Conservation (phyloP, 2,329 filamentous ascomycete genomes). For the Beauveria brongniartii region DNA sequence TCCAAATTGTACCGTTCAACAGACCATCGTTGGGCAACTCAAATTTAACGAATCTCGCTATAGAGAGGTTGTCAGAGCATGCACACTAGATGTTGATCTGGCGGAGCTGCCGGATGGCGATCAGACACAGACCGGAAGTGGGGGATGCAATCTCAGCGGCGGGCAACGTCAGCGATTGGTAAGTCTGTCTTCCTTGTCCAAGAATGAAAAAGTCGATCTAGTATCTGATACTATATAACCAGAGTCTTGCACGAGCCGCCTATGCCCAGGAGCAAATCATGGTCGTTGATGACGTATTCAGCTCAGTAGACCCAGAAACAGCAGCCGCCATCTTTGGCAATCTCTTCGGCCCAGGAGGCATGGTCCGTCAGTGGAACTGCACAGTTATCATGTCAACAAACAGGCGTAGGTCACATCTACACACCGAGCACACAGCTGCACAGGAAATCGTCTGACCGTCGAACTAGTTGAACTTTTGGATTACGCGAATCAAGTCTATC, state of each 20-base stretch:
- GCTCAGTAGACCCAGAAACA: neutral
- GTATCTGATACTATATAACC: neutral
- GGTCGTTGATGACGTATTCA: conserved; percentile 1
- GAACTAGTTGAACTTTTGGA: neutral
- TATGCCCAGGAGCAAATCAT: neutral
- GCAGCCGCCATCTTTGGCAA: neutral
- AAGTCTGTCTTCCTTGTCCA: neutral
- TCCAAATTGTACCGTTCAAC: too few species aligned
- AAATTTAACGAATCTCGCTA: neutral
- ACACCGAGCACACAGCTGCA: neutral
- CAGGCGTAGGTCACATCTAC: neutral
- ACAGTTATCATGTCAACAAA: conserved; percentile 3
- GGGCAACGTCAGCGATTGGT: conserved; percentile 2
- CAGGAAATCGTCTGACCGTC: neutral
- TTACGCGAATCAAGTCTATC: neutral
- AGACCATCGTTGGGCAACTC: neutral
- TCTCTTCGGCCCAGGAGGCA: neutral
- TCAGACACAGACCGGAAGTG: neutral
- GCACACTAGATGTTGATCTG: neutral
- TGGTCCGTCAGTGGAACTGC: neutral
- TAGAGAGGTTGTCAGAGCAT: neutral
- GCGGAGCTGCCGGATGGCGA: neutral
- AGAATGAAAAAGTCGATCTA: neutral
- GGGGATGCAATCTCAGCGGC: neutral
- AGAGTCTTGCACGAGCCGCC: neutral